Conservation (phyloP, 2,329 filamentous ascomycete species). For the Curvularia hawaiiensis region DNA sequence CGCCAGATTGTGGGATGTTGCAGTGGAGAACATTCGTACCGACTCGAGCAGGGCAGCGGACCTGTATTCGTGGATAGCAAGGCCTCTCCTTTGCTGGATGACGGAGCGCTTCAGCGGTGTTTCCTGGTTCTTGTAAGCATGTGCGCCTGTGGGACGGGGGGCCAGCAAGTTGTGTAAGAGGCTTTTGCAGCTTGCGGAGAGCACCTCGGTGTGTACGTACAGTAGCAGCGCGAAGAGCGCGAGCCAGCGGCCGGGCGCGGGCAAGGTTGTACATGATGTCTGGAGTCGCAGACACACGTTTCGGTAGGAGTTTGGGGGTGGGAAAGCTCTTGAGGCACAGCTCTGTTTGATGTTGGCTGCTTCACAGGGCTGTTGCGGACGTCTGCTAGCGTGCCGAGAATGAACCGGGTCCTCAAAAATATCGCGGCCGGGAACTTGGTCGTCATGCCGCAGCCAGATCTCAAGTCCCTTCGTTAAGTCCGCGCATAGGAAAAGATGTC, state of each 20-base stretch:
- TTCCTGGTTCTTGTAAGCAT: conserved; percentile 56
- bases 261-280: conserved; percentile 84
- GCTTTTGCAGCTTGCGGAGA: conserved; percentile 28
- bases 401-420: conserved; percentile 37
- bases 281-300: conserved; percentile 38
- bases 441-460: conserved; percentile 16
- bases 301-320: conserved; percentile 27
- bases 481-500: conserved; percentile 35
- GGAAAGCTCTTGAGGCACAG: conserved; percentile 26
- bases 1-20: conserved; percentile 13
- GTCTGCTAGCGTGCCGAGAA: conserved; percentile 39
- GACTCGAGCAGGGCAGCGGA: conserved; percentile 86
- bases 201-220: conserved; percentile 56
- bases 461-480: conserved; percentile 12
- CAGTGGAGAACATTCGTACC: conserved; percentile 49
- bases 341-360: conserved; percentile 26
- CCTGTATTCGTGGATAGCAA: conserved; percentile 98
- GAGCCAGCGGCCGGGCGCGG: conserved; percentile 75
- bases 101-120: conserved; percentile 60
- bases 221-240: conserved; percentile 78
- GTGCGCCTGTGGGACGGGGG: conserved; percentile 27
- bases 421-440: conserved; percentile 32
- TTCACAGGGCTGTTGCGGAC: conserved; percentile 37
- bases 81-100: conserved; percentile 80
- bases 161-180: conserved; percentile 40